These are phyloP conservation scores for Pichia kudriavzevii DNA, from an alignment of 1,139 yeast genomes.

Conservation along the genomic window DNA sequence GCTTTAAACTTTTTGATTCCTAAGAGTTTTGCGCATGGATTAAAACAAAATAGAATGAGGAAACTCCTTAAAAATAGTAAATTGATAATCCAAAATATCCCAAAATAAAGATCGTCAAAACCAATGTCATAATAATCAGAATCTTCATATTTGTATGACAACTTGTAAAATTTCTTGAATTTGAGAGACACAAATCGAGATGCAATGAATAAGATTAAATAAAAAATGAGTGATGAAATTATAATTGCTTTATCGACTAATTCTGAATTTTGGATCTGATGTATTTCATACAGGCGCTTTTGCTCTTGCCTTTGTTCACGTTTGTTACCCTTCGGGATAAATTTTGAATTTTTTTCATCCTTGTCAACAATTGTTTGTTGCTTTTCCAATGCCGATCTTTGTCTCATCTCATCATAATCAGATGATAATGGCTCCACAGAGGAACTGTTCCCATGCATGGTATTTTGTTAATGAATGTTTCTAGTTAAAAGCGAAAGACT, in stretches of 20 bases:
- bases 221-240: constrained; percentile 16
- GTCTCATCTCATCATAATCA: constrained; percentile 2
- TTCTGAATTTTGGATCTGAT: constrained; percentile 12
- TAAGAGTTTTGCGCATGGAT: constrained; percentile 48
- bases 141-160: constrained; percentile 39
- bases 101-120: constrained; percentile 47
- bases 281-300: constrained; percentile 1
- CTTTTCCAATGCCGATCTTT: constrained; percentile 4
- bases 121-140: constrained; percentile 43
- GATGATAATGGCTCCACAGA: constrained; percentile 5
- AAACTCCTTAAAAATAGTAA: constrained; percentile 55
- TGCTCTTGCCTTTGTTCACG: neutral
- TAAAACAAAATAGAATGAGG: constrained; percentile 49
- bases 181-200: constrained; percentile 13
- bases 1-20: constrained; percentile 46
- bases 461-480: too few relatives aligned
- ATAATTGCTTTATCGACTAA: constrained; percentile 16
- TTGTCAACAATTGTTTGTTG: neutral
- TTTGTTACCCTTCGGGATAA: neutral
- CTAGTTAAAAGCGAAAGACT: too few relatives aligned
- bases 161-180: constrained; percentile 36
- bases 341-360: neutral
- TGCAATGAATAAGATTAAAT: constrained; percentile 12
- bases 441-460: constrained; percentile 9
- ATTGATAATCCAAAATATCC: constrained; percentile 47